Conservation (phyloP, 2,329 filamentous ascomycete species). For the Sclerotinia spermophila region DNA sequence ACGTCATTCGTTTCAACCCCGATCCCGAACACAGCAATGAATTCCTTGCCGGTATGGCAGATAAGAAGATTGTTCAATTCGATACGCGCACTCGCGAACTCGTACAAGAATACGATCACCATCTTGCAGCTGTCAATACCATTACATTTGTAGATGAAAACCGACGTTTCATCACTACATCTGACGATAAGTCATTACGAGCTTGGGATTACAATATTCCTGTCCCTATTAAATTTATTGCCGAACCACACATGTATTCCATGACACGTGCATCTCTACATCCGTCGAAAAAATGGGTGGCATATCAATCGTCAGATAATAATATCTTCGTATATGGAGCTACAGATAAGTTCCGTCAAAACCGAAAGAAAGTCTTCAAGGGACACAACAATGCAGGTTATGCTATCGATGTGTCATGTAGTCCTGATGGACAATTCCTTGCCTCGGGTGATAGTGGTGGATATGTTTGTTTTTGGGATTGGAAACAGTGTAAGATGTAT, state of each 20-base stretch:
- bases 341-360: constrained; percentile 94
- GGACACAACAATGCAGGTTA: constrained; percentile 96
- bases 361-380: constrained; percentile 93
- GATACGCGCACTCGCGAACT: constrained; percentile 77
- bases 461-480: constrained; percentile 96
- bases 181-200: constrained; percentile 91
- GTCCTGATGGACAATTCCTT: constrained; percentile 88
- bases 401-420: constrained; percentile 83
- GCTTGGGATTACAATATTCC: constrained; percentile 99
- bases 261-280: constrained; percentile 83
- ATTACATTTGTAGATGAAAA: constrained; percentile 94
- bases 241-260: constrained; percentile 96
- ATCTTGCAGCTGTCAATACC: constrained; percentile 95
- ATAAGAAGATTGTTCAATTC: constrained; percentile 98
- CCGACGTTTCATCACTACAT: constrained; percentile 94
- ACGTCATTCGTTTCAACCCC: constrained; percentile 92
- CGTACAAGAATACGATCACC: constrained; percentile 97
- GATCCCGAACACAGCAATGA: constrained; percentile 73
- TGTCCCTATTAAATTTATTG: constrained; percentile 97
- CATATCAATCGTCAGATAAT: constrained; percentile 91
- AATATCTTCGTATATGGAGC: constrained; percentile 94
- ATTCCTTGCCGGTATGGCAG: constrained; percentile 93
- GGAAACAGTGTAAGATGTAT: constrained; percentile 99
- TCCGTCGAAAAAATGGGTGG: constrained; percentile 88
- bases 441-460: constrained; percentile 83